A percentile compares a stretch with the other conserved stretches of the same genome.
These are phyloP conservation scores for Komagataella mondaviorum DNA, from an alignment of 805 yeast species.

Conservation along the genomic window DNA sequence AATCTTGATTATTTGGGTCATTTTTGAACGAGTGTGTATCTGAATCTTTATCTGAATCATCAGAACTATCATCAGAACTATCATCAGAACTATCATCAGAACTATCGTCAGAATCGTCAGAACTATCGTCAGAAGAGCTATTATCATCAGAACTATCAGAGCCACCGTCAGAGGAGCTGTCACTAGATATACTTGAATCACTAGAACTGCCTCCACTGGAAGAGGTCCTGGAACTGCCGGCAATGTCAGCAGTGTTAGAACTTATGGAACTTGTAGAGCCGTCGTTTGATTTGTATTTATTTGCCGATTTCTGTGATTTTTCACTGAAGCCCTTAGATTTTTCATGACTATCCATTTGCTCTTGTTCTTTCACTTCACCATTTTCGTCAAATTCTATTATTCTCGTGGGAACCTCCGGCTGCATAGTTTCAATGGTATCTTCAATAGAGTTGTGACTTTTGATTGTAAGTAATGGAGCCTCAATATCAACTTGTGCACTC, in stretches of 20 bases:
- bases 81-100: slow-evolving; percentile 2
- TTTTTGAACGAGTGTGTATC: not conserved
- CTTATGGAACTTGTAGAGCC: not conserved
- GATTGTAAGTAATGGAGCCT: not conserved
- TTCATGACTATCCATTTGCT: slow-evolving; percentile 4
- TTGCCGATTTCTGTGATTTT: slow-evolving; percentile 6
- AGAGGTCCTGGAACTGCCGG: not conserved
- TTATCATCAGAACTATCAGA: slow-evolving; percentile 3
- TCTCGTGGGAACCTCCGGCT: not conserved
- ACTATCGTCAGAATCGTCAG: slow-evolving; percentile 37
- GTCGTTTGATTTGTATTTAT: slow-evolving; percentile 1
- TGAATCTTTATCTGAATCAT: not conserved
- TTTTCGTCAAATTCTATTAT: slow-evolving; percentile 4
- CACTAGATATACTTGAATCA: not conserved
- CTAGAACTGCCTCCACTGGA: not conserved
- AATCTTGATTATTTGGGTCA: not conserved
- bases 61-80: not conserved
- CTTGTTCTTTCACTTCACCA: slow-evolving; percentile 14
- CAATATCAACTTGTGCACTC: slow-evolving; percentile 2
- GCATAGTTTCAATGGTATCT: not conserved
- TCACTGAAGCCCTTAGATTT: slow-evolving; percentile 5
- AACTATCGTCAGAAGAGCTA: slow-evolving; percentile 43
- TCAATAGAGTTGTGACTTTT: not conserved
- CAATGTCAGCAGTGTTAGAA: slow-evolving; percentile 16
- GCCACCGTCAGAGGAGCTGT: slow-evolving; percentile 19